These are phyloP conservation scores for Poteriospumella lacustris DNA, from an alignment of 108 stramenopile species.

Conservation along the genomic window DNA sequence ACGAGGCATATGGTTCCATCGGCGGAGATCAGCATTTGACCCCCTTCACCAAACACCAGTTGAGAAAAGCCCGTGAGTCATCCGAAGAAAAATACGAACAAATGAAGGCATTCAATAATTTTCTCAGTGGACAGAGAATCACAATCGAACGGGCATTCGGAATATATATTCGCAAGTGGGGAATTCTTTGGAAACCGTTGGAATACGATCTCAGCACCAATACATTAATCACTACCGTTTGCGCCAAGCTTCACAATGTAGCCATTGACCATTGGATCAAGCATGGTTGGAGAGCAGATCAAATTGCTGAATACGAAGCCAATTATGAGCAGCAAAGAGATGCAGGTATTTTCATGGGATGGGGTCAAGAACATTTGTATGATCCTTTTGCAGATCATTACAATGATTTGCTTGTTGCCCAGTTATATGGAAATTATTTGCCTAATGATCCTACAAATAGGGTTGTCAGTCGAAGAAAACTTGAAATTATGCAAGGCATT, in stretches of 20 bases:
- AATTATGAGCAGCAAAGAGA: no score
- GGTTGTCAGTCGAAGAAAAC: neutral
- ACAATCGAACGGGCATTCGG: slow-evolving; percentile 11
- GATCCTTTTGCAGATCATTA: no score
- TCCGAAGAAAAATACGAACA: neutral
- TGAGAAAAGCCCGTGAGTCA: neutral
- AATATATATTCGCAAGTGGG: slow-evolving; percentile 18
- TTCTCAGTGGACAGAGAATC: slow-evolving; percentile 1
- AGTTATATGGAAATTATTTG: neutral
- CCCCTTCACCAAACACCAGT: slow-evolving; percentile 12
- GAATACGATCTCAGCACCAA: neutral
- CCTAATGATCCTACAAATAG: neutral
- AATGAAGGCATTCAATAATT: slow-evolving; percentile 21
- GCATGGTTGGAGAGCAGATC: no score
- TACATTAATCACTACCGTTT: neutral
- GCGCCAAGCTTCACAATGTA: neutral
- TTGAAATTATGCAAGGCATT: neutral
- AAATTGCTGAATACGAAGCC: no score
- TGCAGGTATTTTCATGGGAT: no score
- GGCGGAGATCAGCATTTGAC: slow-evolving; percentile 11
- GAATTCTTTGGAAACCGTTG: slow-evolving; percentile 9
- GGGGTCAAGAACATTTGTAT: no score
- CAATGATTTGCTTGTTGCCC: no score
- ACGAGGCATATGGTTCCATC: slow-evolving; percentile 22
- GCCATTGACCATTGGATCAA: neutral